Percentiles rank a stretch among this genome's conserved stretches.
Conservation (phyloP, 2,329 filamentous ascomycete genomes). For the Paraphaeosphaeria sporulosa region DNA sequence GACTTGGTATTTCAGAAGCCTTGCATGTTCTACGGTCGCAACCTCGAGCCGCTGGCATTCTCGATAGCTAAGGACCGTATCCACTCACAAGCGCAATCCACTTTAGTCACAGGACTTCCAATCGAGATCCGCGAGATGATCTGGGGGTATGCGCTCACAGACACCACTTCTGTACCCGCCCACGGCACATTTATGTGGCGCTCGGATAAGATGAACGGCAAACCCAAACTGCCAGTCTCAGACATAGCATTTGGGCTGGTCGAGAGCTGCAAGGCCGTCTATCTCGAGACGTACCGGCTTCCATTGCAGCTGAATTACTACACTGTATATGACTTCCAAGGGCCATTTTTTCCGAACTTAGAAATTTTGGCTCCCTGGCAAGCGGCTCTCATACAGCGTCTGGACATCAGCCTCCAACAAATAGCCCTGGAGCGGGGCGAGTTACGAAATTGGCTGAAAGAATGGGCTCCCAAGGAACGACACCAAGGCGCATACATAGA, state of each 20-base stretch:
- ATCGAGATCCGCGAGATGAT: constrained; percentile 21
- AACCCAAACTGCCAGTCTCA: background rate
- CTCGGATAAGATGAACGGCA: background rate
- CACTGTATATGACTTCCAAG: constrained; percentile 19
- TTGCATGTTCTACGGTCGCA: constrained; percentile 6
- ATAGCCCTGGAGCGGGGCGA: constrained; percentile 14
- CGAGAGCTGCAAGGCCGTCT: constrained; percentile 20
- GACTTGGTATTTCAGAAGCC: background rate
- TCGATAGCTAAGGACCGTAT: background rate
- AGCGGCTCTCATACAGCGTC: constrained; percentile 21
- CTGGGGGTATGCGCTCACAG: constrained; percentile 21
- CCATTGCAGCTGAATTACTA: constrained; percentile 23
- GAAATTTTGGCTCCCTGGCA: constrained; percentile 21
- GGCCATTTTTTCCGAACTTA: constrained; percentile 10
- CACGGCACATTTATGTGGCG: constrained; percentile 15
- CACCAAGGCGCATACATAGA: constrained; percentile 17
- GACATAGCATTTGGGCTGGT: constrained; percentile 22
- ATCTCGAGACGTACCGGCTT: constrained; percentile 23
- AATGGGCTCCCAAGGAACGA: constrained; percentile 12
- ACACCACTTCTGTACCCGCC: constrained; percentile 14
- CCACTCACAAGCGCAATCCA: constrained; percentile 10
- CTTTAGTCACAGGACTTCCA: constrained; percentile 14
- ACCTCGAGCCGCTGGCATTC: background rate
- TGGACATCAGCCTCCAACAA: constrained; percentile 23
- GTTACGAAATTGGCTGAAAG: constrained; percentile 9